Evolutionary conservation across 371 early-diverging fungal species (phyloP).

Genomic region (Sporodiniella umbellata): DNA sequence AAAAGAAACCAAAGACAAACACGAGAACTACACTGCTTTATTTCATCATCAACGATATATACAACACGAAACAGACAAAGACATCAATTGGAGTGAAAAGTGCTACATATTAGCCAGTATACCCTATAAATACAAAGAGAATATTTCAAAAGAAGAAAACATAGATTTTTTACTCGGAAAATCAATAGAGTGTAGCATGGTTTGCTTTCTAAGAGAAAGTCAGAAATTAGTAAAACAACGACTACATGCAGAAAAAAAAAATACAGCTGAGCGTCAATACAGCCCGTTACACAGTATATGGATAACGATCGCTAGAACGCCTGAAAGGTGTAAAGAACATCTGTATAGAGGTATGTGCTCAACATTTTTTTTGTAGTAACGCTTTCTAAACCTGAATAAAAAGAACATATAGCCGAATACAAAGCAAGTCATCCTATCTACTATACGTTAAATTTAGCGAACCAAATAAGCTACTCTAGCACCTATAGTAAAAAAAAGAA

Average conservation of each 20-base stretch:
- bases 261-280: background rate
- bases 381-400: too few species aligned
- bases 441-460: constrained; percentile 18
- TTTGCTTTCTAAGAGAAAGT: constrained; percentile 20
- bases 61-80: background rate
- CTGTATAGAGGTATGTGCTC: constrained; percentile 7
- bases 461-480: constrained; percentile 11
- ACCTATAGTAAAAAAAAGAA: constrained; percentile 12
- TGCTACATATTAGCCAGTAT: constrained; percentile 15
- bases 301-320: constrained; percentile 18
- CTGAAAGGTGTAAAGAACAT: constrained; percentile 18
- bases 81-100: constrained; percentile 13
- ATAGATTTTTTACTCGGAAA: constrained; percentile 8
- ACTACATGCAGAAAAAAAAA: background rate
- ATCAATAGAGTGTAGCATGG: constrained; percentile 19
- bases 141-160: constrained; percentile 5
- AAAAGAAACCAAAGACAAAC: background rate
- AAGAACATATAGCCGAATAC: background rate
- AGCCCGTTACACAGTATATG: constrained; percentile 19
- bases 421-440: constrained; percentile 15
- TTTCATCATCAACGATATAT: background rate
- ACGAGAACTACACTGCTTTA: background rate
- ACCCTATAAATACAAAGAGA: background rate
- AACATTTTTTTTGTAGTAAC: background rate
- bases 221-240: constrained; percentile 5